phyloP scores from a whole-genome alignment of 1,139 yeast species.

The Pichia sp. region DNA sequence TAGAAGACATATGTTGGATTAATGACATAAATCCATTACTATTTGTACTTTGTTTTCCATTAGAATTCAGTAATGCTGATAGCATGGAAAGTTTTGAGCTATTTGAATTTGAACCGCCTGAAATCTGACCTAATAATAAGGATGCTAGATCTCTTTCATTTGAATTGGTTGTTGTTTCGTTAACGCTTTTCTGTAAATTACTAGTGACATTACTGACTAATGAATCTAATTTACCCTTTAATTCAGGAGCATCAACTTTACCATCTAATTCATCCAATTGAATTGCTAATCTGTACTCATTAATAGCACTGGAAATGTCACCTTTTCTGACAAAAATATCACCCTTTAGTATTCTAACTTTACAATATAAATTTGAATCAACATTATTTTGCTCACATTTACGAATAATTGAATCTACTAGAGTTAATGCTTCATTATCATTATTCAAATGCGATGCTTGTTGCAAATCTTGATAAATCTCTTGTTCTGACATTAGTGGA shows the following conservation, averaged over 20 bases:
- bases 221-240: slow-evolving; percentile 23
- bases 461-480: slow-evolving; percentile 20
- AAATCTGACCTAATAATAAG: slow-evolving; percentile 23
- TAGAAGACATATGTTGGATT: slow-evolving; percentile 21
- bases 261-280: slow-evolving; percentile 29
- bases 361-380: slow-evolving; percentile 24
- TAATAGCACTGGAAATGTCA: slow-evolving; percentile 21
- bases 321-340: slow-evolving; percentile 23
- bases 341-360: slow-evolving; percentile 24
- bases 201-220: slow-evolving; percentile 21
- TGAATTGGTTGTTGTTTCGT: slow-evolving; percentile 16
- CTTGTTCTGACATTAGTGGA: slow-evolving; percentile 11
- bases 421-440: slow-evolving; percentile 6
- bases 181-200: slow-evolving; percentile 20
- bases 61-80: slow-evolving; percentile 20
- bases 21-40: slow-evolving; percentile 21
- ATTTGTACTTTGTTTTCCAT: slow-evolving; percentile 7
- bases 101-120: slow-evolving; percentile 21
- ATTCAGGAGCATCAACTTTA: slow-evolving; percentile 26
- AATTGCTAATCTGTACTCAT: slow-evolving; percentile 26
- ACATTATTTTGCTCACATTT: slow-evolving; percentile 17
- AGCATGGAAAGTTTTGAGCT: slow-evolving; percentile 24
- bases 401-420: slow-evolving; percentile 3
- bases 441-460: slow-evolving; percentile 16
- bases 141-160: slow-evolving; percentile 28